These are phyloP conservation scores for Zygoascus bituminiphila DNA, from an alignment of 805 yeast species.

Conservation along the genomic window DNA sequence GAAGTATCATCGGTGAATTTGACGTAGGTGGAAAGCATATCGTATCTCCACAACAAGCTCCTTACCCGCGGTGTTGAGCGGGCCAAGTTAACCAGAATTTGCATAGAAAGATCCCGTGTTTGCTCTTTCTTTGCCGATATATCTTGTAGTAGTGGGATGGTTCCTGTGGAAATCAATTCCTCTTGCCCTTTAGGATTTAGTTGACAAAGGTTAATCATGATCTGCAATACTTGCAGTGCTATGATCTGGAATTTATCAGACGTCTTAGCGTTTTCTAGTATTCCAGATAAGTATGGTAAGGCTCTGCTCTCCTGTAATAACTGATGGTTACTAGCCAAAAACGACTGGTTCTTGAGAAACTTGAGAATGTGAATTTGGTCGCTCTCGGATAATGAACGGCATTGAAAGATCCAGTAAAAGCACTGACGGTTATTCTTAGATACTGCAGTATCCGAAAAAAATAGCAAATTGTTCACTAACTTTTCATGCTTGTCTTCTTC, in stretches of 20 bases:
- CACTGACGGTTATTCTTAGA: conserved; percentile 16
- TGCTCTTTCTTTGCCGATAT: conserved; percentile 34
- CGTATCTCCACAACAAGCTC: conserved; percentile 30
- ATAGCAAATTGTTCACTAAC: conserved; percentile 33
- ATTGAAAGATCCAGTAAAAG: conserved; percentile 30
- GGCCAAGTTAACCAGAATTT: conserved; percentile 45
- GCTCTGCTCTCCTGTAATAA: conserved; percentile 31
- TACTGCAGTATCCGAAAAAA: conserved; percentile 32
- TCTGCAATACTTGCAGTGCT: conserved; percentile 40
- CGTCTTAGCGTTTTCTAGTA: conserved; percentile 19
- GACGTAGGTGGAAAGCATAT: conserved; percentile 33
- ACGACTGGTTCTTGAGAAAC: conserved; percentile 31
- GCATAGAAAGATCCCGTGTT: conserved; percentile 44
- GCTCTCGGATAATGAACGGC: conserved; percentile 20
- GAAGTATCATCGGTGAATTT: conserved; percentile 41
- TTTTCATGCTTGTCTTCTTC: neutral
- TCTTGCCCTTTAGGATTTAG: conserved; percentile 38
- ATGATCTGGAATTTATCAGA: conserved; percentile 31
- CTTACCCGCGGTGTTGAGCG: conserved; percentile 37
- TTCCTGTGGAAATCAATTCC: conserved; percentile 40
- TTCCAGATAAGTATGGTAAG: conserved; percentile 36
- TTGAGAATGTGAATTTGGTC: conserved; percentile 38
- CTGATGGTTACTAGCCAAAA: conserved; percentile 22
- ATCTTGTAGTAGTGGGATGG: conserved; percentile 37
- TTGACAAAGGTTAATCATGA: conserved; percentile 44